phyloP scores from a whole-genome alignment of 179 eudicot genomes.

The Sideroxylon spinosum region DNA sequence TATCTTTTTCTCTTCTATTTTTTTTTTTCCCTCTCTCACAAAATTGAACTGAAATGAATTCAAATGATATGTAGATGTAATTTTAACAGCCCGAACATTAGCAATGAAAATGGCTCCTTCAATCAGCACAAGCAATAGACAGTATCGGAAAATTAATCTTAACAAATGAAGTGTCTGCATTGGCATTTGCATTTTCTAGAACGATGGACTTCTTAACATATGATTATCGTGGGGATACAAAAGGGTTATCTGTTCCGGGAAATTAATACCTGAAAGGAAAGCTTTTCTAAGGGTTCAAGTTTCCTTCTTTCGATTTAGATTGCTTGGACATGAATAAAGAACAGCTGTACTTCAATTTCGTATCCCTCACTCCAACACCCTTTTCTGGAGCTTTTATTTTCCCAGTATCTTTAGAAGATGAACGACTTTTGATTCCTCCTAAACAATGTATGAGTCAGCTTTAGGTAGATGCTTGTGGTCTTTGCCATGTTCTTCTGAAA shows the following conservation, averaged over 20 bases:
- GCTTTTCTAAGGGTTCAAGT: background rate
- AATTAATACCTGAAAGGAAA: background rate
- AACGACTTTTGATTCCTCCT: background rate
- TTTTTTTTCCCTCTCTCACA: too few relatives aligned
- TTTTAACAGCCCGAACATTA: too few relatives aligned
- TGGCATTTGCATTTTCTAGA: background rate
- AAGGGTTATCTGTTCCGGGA: background rate
- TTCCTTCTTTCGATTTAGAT: background rate
- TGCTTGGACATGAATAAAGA: background rate
- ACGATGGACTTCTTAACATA: background rate
- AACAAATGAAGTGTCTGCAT: background rate
- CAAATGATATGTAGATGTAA: too few relatives aligned
- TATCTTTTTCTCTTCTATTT: too few relatives aligned
- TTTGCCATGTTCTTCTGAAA: background rate
- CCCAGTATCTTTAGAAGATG: background rate
- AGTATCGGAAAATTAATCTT: background rate
- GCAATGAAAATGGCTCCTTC: too few relatives aligned
- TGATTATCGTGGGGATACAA: background rate
- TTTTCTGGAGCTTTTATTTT: conserved; percentile 3
- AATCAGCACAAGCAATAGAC: background rate
- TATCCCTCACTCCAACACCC: background rate
- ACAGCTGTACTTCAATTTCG: background rate
- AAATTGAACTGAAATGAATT: too few relatives aligned
- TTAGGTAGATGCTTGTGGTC: background rate
- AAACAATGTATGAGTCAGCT: background rate